Evolutionary conservation across 768 basidiomycete species (phyloP), one percentile per base, ranked within the genome.

Genomic region (Ramaria rubella): DNA sequence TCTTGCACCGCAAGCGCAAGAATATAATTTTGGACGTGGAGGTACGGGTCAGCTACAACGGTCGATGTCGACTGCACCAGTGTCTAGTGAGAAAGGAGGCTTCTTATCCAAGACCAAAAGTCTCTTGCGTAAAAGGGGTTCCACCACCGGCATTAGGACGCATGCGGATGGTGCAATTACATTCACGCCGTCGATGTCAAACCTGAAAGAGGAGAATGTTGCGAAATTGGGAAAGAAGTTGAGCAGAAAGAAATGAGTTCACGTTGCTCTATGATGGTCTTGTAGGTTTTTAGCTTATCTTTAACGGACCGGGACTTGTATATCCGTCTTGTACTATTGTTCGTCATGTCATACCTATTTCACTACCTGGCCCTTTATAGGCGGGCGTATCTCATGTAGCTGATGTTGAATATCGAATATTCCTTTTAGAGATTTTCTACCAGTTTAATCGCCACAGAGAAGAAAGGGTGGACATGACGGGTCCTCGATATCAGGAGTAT

Each of bases 111-210:
- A 34, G 44, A 56, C 55, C 19, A 45, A 38, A 21, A 56, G 55
- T 33, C 27, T 56, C 15, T 24, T 56, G 44, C 55, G 55, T 11
- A 56, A 56, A 33, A 46, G 55, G 31, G 30, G 12, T 33, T 56
- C 55, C n/a, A 45, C 44, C 5, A 45, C 54, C 8, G 46, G 44
- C 11, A 56, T 56, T 23, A 56, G 21, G 44, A 34, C 46, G 31
- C 43, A 46, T 23, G 43, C 44, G 12, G 55, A 56, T 56, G 55
- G 55, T 33, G 43, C 55, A 14, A 56, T 56, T 19, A 24, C 31
- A 19, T 46, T 26, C n/a, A 24, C 49, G 6, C 49, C 49, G 29
- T 14, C 23, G 6, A 30, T 30, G 29, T 26, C 46, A 14, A 27
- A 26, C 24, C 11, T 48, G 15, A 27, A 4, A 26, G 46, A 48